A percentile compares a stretch with the other conserved stretches of the same genome.
Conservation (phyloP, 2,329 filamentous ascomycete genomes). For the Epichloe sp. region DNA sequence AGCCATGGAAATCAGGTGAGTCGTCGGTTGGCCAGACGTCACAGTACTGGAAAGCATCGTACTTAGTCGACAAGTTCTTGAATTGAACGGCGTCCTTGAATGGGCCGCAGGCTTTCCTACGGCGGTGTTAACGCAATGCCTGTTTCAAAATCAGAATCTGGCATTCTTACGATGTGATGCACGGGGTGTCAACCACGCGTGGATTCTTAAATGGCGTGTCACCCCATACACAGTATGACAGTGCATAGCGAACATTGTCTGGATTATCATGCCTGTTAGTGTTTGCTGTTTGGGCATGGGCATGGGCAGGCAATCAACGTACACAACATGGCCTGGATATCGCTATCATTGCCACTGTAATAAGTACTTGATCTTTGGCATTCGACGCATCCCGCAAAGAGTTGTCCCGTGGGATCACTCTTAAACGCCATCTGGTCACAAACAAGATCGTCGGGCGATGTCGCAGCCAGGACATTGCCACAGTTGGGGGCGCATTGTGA, state of each 20-base stretch:
- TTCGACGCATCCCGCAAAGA: slow-evolving; percentile 37
- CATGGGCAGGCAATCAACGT: slow-evolving; percentile 16
- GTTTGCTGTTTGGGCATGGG: background rate
- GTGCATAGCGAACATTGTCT: slow-evolving; percentile 47
- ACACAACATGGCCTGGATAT: slow-evolving; percentile 44
- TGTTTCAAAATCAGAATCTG: background rate
- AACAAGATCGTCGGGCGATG: slow-evolving; percentile 32
- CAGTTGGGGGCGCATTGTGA: slow-evolving; percentile 39
- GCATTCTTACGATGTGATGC: slow-evolving; percentile 34
- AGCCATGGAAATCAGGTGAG: slow-evolving; percentile 24
- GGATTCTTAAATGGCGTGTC: slow-evolving; percentile 25
- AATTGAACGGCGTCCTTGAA: slow-evolving; percentile 34
- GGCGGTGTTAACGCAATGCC: slow-evolving; percentile 12
- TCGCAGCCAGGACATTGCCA: slow-evolving; percentile 38
- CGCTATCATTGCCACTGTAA: slow-evolving; percentile 31
- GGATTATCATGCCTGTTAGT: background rate
- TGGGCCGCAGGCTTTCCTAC: slow-evolving; percentile 38
- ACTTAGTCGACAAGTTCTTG: slow-evolving; percentile 32
- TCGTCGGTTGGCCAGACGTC: slow-evolving; percentile 29
- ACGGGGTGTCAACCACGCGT: slow-evolving; percentile 29
- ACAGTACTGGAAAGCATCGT: slow-evolving; percentile 41
- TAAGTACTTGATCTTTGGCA: slow-evolving; percentile 40
- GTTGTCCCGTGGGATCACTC: slow-evolving; percentile 26
- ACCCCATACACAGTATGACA: slow-evolving; percentile 43
- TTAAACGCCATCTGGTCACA: slow-evolving; percentile 30